These are phyloP conservation scores for Crithidia fasciculata DNA, from an alignment of 208 protist genomes.

Conservation along the genomic window DNA sequence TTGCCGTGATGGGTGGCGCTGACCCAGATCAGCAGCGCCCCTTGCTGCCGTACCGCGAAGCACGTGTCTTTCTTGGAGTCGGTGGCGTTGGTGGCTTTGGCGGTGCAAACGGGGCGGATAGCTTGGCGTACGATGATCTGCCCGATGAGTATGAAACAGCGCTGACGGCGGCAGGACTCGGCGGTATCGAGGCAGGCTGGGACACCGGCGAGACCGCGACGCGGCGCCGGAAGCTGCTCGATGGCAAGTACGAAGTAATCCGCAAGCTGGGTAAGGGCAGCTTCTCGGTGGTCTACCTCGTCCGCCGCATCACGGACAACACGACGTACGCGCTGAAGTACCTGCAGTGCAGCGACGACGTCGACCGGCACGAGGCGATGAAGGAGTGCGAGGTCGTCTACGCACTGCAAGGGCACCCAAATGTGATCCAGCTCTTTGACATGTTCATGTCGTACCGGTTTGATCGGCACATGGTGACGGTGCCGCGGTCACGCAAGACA, in stretches of 20 bases:
- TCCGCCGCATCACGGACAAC: constrained; percentile 52
- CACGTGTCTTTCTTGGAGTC: constrained; percentile 4
- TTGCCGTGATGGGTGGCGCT: not conserved
- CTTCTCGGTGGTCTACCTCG: constrained; percentile 73
- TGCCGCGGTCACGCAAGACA: not conserved
- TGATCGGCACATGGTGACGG: constrained; percentile 30
- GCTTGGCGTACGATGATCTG: not conserved
- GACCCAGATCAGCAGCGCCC: constrained; percentile 2
- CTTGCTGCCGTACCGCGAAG: constrained; percentile 10
- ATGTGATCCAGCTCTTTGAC: constrained; percentile 74
- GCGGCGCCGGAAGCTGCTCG: constrained; percentile 11
- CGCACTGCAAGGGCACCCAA: constrained; percentile 69
- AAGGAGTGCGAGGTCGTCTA: constrained; percentile 72
- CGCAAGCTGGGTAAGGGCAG: constrained; percentile 52
- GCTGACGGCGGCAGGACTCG: constrained; percentile 9
- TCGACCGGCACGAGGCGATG: constrained; percentile 65
- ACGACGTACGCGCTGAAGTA: constrained; percentile 69
- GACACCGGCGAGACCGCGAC: constrained; percentile 1
- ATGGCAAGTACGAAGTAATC: constrained; percentile 52
- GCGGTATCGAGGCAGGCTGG: not conserved
- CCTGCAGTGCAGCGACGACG: constrained; percentile 63
- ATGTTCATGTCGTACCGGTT: constrained; percentile 83
- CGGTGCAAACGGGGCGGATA: not conserved
- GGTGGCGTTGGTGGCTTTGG: not conserved
- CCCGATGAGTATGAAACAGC: constrained; percentile 24